phyloP scores from a whole-genome alignment of 441 rosid species.

The Heliophila coronopifolia region DNA sequence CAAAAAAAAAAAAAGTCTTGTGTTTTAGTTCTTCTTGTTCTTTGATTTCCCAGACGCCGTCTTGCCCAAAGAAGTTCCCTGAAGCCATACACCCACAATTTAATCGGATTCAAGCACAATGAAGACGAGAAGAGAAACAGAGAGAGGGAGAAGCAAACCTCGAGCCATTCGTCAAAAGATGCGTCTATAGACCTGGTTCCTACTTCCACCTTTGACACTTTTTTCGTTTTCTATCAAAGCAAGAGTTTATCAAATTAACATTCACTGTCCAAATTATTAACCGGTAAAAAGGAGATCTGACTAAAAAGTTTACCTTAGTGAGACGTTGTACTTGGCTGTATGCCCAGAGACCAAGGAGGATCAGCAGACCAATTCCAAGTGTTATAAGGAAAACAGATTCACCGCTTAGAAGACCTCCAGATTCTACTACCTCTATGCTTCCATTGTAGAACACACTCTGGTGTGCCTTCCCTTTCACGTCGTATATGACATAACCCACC shows the following conservation, averaged over 20 bases:
- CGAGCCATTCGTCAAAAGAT: conserved; percentile 91
- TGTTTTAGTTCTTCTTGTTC: conserved; percentile 65
- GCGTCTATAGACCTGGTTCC: conserved; percentile 81
- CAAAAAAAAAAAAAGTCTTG: neutral
- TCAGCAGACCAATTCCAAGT: conserved; percentile 78
- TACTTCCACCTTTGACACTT: conserved; percentile 87
- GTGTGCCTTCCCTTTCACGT: conserved; percentile 68
- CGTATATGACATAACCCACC: conserved; percentile 76
- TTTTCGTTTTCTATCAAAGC: conserved; percentile 67
- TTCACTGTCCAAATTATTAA: neutral
- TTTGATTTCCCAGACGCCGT: conserved; percentile 66
- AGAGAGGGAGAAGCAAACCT: conserved; percentile 37
- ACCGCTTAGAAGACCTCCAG: conserved; percentile 70
- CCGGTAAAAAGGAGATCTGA: neutral
- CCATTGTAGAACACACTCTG: conserved; percentile 83
- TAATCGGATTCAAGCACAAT: conserved; percentile 3
- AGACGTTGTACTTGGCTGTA: conserved; percentile 74
- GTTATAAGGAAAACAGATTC: conserved; percentile 88
- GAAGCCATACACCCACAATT: conserved; percentile 14
- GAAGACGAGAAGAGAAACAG: neutral
- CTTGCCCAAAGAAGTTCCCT: conserved; percentile 85
- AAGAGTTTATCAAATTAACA: conserved; percentile 13
- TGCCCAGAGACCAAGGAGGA: conserved; percentile 75
- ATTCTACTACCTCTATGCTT: conserved; percentile 86
- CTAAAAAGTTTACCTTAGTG: conserved; percentile 52